These are phyloP conservation scores for Drechslera avenae DNA, from an alignment of 2,329 filamentous ascomycete species.

Conservation along the genomic window DNA sequence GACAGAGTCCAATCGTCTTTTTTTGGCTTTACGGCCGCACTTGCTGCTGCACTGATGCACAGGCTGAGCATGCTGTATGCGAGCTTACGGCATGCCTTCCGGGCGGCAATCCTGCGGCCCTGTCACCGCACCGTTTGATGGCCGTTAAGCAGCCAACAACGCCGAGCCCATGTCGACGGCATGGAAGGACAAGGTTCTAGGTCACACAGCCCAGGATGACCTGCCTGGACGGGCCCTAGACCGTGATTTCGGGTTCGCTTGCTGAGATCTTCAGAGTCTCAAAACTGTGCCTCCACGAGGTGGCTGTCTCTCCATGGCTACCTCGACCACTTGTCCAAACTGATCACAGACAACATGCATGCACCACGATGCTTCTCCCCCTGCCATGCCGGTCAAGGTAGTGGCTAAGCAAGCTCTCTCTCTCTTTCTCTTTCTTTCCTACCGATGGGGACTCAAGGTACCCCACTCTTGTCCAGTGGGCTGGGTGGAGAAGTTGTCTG, in stretches of 20 bases:
- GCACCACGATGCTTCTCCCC: slow-evolving; percentile 4
- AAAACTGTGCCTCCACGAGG: slow-evolving; percentile 14
- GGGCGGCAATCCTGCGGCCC: slow-evolving; percentile 27
- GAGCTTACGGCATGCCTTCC: slow-evolving; percentile 27
- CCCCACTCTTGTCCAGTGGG: slow-evolving; percentile 23
- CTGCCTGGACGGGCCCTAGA: slow-evolving; percentile 7
- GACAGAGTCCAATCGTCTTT: slow-evolving; percentile 9
- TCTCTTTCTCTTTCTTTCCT: too few relatives aligned
- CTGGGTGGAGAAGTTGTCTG: slow-evolving; percentile 12
- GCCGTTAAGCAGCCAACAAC: slow-evolving; percentile 26
- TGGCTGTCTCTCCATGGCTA: slow-evolving; percentile 7
- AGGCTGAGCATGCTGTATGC: slow-evolving; percentile 15
- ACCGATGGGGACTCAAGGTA: slow-evolving; percentile 9
- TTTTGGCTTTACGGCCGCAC: too few relatives aligned
- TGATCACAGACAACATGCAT: background rate
- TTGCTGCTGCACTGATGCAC: slow-evolving; percentile 11
- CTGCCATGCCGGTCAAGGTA: slow-evolving; percentile 7
- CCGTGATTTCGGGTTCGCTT: slow-evolving; percentile 19
- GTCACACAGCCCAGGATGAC: slow-evolving; percentile 17
- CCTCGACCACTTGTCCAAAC: slow-evolving; percentile 5
- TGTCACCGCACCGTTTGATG: slow-evolving; percentile 28
- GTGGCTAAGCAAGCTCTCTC: slow-evolving; percentile 4
- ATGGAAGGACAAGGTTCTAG: slow-evolving; percentile 11
- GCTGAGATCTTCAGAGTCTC: slow-evolving; percentile 7
- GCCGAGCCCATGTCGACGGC: slow-evolving; percentile 15